These are phyloP conservation scores for Thermomucor indicae-seudaticae DNA, from an alignment of 371 early-diverging fungal species.

Conservation along the genomic window DNA sequence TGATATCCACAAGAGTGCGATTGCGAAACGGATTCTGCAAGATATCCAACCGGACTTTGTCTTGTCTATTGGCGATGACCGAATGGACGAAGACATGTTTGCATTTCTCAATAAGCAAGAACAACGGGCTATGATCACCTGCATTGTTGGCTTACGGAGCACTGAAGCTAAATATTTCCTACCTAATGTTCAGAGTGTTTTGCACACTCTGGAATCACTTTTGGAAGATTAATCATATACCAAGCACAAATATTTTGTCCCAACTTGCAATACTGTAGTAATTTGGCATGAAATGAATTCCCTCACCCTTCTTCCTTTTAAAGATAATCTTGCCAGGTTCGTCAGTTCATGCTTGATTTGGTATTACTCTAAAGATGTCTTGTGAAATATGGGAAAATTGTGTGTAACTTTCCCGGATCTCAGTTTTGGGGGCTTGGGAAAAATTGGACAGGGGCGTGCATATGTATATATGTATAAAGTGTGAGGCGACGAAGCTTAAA, in stretches of 20 bases:
- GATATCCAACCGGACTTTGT: conserved; percentile 63
- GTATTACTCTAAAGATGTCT: too few species aligned
- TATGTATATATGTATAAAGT: background rate
- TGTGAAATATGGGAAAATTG: too few species aligned
- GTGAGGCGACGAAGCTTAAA: background rate
- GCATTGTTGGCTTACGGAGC: conserved; percentile 56
- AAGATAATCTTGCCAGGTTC: too few species aligned
- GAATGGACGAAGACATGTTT: conserved; percentile 86
- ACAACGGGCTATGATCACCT: conserved; percentile 38
- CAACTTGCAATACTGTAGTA: too few species aligned
- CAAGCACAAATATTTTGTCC: too few species aligned
- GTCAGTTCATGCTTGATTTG: too few species aligned
- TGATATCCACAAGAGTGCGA: conserved; percentile 65
- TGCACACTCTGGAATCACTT: conserved; percentile 29
- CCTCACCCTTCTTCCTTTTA: too few species aligned
- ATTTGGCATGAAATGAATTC: too few species aligned
- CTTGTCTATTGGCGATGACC: conserved; percentile 75
- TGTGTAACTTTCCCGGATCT: too few species aligned
- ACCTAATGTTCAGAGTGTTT: conserved; percentile 46
- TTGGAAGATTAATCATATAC: too few species aligned
- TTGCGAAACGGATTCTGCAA: conserved; percentile 53
- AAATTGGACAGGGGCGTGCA: background rate
- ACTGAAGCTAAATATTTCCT: conserved; percentile 57
- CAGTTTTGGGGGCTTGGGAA: too few species aligned
- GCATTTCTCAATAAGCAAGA: conserved; percentile 54